phyloP scores from a whole-genome alignment of 768 basidiomycete species.

The Leccinum longicurvipes region DNA sequence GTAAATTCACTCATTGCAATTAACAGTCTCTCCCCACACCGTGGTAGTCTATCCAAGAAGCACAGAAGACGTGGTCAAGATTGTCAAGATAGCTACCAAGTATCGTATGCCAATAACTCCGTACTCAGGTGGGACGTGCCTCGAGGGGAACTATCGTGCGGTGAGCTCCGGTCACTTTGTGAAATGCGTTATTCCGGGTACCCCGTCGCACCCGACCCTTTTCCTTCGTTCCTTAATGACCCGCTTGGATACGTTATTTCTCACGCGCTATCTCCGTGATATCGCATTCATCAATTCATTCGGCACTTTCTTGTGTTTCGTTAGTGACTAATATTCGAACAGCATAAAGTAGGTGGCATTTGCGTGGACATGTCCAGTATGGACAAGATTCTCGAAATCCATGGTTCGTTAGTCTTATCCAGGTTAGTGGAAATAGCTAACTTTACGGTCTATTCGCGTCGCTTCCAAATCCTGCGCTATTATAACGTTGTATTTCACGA shows the following conservation, averaged over 20 bases:
- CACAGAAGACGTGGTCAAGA: constrained; percentile 79
- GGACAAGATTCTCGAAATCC: constrained; percentile 73
- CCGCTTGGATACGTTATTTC: not conserved
- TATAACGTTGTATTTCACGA: not conserved
- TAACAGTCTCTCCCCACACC: constrained; percentile 43
- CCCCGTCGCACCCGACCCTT: not conserved
- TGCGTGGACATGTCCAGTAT: constrained; percentile 78
- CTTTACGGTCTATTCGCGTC: not conserved
- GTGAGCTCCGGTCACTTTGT: constrained; percentile 36
- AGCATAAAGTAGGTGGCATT: constrained; percentile 52
- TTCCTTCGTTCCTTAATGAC: not conserved
- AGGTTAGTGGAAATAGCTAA: not conserved
- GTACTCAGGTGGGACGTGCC: constrained; percentile 76
- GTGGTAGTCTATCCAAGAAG: constrained; percentile 62
- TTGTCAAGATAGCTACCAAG: constrained; percentile 72
- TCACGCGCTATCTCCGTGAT: not conserved
- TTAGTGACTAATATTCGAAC: constrained; percentile 1
- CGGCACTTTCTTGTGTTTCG: not conserved
- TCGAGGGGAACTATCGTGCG: constrained; percentile 74
- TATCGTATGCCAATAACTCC: constrained; percentile 75
- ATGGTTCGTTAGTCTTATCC: constrained; percentile 43
- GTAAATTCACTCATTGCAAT: not conserved
- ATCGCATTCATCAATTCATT: not conserved
- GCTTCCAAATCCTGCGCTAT: not conserved
- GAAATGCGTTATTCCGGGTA: not conserved